These are phyloP conservation scores for Penicillium sp. DNA, from an alignment of 2,329 filamentous ascomycete species.

Conservation along the genomic window DNA sequence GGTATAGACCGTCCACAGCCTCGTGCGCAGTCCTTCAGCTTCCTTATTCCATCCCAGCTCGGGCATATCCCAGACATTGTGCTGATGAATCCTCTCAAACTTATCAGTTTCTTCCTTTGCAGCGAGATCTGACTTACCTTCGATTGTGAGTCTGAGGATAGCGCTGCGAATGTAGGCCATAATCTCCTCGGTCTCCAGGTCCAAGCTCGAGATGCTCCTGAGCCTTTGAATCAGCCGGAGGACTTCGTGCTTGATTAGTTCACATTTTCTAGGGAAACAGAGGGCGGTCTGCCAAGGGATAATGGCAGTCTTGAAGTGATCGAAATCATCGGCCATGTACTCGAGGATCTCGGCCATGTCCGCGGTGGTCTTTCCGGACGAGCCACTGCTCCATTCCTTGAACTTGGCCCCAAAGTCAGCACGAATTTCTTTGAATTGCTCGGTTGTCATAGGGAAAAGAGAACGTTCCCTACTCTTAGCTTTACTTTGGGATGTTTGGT, in stretches of 20 bases:
- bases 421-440: conserved; percentile 1
- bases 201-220: background rate
- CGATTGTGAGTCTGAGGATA: conserved; percentile 1
- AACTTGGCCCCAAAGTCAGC: background rate
- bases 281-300: no score
- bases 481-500: background rate
- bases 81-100: background rate
- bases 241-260: conserved; percentile 1
- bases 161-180: conserved; percentile 8
- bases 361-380: background rate
- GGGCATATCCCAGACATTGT: background rate
- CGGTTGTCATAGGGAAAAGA: background rate
- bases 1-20: conserved; percentile 7
- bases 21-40: background rate
- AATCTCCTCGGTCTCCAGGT: background rate
- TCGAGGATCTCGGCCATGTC: conserved; percentile 9
- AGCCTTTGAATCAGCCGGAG: background rate
- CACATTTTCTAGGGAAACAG: conserved; percentile 8
- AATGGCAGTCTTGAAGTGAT: conserved; percentile 5
- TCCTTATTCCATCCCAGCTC: background rate
- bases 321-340: conserved; percentile 10
- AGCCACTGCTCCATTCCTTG: conserved; percentile 1
- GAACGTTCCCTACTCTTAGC: background rate
- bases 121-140: background rate
- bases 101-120: background rate